These are phyloP conservation scores for Penicillium sp. DNA, from an alignment of 2,329 filamentous ascomycete species.

Conservation along the genomic window DNA sequence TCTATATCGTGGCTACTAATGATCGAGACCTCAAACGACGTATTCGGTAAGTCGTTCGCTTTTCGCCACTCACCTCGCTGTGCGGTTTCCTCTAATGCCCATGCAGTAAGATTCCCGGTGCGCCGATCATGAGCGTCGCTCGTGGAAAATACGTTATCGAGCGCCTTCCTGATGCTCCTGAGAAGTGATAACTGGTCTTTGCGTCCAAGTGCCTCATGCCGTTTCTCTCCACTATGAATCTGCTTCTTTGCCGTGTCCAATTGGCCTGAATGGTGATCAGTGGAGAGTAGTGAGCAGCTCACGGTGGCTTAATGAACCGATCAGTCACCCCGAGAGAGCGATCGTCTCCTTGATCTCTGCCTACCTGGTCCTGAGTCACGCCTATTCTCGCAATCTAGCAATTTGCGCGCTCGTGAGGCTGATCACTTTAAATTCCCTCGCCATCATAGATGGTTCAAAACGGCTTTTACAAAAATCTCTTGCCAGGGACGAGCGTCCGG, in stretches of 20 bases:
- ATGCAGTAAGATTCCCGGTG: slow-evolving; percentile 68
- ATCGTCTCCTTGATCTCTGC: neutral
- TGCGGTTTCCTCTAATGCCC: slow-evolving; percentile 5
- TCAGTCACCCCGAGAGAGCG: neutral
- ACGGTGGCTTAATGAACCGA: too few species aligned
- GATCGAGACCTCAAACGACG: slow-evolving; percentile 77
- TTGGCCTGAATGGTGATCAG: neutral
- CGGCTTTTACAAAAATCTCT: neutral
- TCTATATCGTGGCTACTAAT: slow-evolving; percentile 74
- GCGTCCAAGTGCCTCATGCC: neutral
- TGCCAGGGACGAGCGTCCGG: neutral
- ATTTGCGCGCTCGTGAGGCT: neutral
- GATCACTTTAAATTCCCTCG: neutral
- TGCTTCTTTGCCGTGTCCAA: neutral
- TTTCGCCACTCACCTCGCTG: neutral
- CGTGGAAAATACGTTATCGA: slow-evolving; percentile 94
- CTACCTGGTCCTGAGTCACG: neutral
- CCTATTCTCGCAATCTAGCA: neutral
- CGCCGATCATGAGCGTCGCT: slow-evolving; percentile 72
- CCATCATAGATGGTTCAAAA: neutral
- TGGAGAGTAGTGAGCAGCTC: neutral
- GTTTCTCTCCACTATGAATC: neutral
- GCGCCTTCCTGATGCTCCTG: slow-evolving; percentile 80
- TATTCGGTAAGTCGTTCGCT: slow-evolving; percentile 54
- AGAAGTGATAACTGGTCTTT: slow-evolving; percentile 42